phyloP scores from a whole-genome alignment of 192 early-diverging fungal species.

The Spizellomyces punctatus region DNA sequence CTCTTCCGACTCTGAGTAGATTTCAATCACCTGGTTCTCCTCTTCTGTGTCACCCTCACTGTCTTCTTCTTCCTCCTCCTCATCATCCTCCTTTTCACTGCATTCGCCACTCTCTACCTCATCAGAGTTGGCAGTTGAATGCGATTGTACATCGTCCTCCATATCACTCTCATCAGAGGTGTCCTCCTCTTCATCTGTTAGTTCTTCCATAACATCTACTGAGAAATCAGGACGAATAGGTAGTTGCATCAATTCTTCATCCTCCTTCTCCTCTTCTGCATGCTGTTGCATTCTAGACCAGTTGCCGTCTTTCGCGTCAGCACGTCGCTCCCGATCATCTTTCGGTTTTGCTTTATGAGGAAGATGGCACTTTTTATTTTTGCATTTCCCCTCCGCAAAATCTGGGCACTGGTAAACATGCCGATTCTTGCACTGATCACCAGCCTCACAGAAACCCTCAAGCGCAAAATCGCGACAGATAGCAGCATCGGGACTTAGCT shows the following conservation, averaged over 20 bases:
- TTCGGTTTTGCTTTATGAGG: slow-evolving; percentile 19
- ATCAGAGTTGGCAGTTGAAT: neutral
- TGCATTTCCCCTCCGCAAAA: slow-evolving; percentile 33
- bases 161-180: neutral
- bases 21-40: slow-evolving; percentile 19
- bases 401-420: slow-evolving; percentile 36
- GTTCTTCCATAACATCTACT: neutral
- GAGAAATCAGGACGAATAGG: slow-evolving; percentile 34
- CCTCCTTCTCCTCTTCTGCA: slow-evolving; percentile 24
- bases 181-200: neutral
- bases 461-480: slow-evolving; percentile 30
- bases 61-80: slow-evolving; percentile 7
- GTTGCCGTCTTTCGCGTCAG: neutral
- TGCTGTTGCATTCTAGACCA: neutral
- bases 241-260: slow-evolving; percentile 19
- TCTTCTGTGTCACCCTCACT: slow-evolving; percentile 8
- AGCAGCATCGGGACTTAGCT: slow-evolving; percentile 21
- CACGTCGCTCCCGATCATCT: neutral
- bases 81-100: slow-evolving; percentile 15
- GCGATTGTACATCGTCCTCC: neutral
- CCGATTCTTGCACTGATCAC: slow-evolving; percentile 17
- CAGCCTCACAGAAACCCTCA: slow-evolving; percentile 31
- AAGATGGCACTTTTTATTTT: slow-evolving; percentile 19
- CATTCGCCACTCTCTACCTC: slow-evolving; percentile 15
- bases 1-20: slow-evolving; percentile 22